phyloP scores from a whole-genome alignment of 768 basidiomycete genomes.

The Ramaria rubella region DNA sequence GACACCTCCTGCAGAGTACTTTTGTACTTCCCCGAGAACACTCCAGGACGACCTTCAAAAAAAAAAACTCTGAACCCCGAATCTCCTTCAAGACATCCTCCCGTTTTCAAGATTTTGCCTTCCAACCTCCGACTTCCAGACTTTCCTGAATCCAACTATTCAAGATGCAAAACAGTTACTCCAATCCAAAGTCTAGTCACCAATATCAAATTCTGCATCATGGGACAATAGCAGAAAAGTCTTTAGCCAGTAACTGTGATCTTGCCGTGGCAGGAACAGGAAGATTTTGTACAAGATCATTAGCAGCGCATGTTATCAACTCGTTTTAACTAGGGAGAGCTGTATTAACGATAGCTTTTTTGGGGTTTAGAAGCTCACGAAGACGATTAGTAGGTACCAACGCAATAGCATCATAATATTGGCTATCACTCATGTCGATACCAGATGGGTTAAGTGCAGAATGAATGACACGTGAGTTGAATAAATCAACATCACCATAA shows the following conservation, averaged over 20 bases:
- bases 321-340: constrained; percentile 10
- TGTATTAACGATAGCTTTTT: constrained; percentile 21
- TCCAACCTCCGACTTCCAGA: no score
- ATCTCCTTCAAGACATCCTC: no score
- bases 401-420: background rate
- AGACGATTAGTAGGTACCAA: constrained; percentile 11
- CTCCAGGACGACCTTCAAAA: no score
- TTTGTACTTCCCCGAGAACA: no score
- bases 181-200: no score
- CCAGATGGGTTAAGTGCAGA: background rate
- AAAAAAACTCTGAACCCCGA: no score
- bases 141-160: no score
- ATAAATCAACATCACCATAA: constrained; percentile 27
- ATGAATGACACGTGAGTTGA: constrained; percentile 24
- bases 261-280: constrained; percentile 1
- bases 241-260: constrained; percentile 5
- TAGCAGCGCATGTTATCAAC: constrained; percentile 26
- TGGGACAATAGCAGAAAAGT: constrained; percentile 27
- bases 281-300: constrained; percentile 17
- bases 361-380: constrained; percentile 8
- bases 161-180: no score
- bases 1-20: no score
- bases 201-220: no score
- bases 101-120: no score
- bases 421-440: background rate